Conservation (phyloP, 2,329 filamentous ascomycete species). For the Stagonosporopsis rhizophila region DNA sequence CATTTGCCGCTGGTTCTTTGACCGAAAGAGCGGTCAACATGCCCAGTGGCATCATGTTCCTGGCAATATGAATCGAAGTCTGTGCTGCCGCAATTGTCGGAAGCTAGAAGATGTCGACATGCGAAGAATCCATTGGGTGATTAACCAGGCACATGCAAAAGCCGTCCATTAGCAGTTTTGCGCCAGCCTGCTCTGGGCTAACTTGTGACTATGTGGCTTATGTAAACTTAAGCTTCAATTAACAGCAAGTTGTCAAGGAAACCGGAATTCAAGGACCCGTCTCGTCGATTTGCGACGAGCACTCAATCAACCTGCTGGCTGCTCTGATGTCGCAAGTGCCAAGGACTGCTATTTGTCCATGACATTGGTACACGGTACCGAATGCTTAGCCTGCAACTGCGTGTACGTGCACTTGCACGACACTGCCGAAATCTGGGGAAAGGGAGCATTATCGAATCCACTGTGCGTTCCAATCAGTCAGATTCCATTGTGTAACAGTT, state of each 20-base stretch:
- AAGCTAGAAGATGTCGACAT: constrained; percentile 17
- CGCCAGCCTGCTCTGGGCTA: constrained; percentile 16
- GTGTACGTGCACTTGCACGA: constrained; percentile 15
- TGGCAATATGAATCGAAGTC: constrained; percentile 6
- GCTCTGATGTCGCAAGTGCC: constrained; percentile 7
- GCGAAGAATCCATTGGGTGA: constrained; percentile 12
- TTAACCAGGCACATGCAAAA: constrained; percentile 12
- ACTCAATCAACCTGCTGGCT: neutral
- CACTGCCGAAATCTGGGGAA: constrained; percentile 21
- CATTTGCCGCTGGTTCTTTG: neutral
- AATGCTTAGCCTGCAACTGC: constrained; percentile 17
- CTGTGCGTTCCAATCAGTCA: constrained; percentile 13
- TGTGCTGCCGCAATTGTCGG: constrained; percentile 13
- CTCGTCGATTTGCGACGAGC: neutral
- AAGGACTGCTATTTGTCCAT: constrained; percentile 13
- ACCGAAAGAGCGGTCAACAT: constrained; percentile 19
- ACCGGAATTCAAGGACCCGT: neutral
- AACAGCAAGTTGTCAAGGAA: constrained; percentile 10
- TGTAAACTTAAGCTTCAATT: constrained; percentile 15
- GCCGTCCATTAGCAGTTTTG: constrained; percentile 6
- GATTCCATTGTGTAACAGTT: constrained; percentile 21
- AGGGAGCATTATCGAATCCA: constrained; percentile 11
- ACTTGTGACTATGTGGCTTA: constrained; percentile 8
- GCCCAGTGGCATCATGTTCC: constrained; percentile 5
- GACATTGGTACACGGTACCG: constrained; percentile 18